phyloP scores from a whole-genome alignment of 2,329 filamentous ascomycete genomes.

The Cordyceps militaris region DNA sequence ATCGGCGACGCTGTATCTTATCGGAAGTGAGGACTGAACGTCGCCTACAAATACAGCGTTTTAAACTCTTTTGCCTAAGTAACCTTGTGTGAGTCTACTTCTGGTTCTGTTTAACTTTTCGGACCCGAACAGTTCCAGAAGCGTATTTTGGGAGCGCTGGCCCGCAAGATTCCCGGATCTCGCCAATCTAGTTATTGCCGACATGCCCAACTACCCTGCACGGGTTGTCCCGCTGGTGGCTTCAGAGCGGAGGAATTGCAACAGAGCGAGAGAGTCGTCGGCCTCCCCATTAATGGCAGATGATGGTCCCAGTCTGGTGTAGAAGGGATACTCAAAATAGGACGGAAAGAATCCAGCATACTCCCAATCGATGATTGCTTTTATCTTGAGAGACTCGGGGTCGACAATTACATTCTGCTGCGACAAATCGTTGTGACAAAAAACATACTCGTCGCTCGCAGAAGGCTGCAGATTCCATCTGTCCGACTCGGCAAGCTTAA shows the following conservation, averaged over 20 bases:
- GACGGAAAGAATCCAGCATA: slow-evolving; percentile 28
- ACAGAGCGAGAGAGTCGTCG: slow-evolving; percentile 12
- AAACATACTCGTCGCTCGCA: slow-evolving; percentile 17
- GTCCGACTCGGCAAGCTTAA: slow-evolving; percentile 18
- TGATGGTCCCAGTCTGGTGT: slow-evolving; percentile 17
- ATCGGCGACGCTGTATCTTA: no score
- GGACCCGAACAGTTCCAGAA: no score
- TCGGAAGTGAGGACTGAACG: no score
- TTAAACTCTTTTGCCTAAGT: no score
- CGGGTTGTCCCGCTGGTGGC: no score
- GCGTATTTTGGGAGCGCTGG: no score
- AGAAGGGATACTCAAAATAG: slow-evolving; percentile 23
- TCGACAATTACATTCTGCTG: slow-evolving; percentile 16
- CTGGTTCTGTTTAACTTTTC: no score
- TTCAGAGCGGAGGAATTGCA: slow-evolving; percentile 11
- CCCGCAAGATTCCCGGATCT: no score
- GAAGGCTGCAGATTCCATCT: slow-evolving; percentile 19
- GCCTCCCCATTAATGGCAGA: slow-evolving; percentile 14
- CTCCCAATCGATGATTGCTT: slow-evolving; percentile 32
- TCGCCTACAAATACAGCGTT: no score
- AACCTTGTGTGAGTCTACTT: no score
- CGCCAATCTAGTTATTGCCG: no score
- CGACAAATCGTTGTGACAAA: slow-evolving; percentile 17
- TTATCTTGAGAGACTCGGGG: slow-evolving; percentile 23
- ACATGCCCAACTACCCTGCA: no score